phyloP scores from a whole-genome alignment of 2,329 filamentous ascomycete species.

The Hypoxylon sp. region DNA sequence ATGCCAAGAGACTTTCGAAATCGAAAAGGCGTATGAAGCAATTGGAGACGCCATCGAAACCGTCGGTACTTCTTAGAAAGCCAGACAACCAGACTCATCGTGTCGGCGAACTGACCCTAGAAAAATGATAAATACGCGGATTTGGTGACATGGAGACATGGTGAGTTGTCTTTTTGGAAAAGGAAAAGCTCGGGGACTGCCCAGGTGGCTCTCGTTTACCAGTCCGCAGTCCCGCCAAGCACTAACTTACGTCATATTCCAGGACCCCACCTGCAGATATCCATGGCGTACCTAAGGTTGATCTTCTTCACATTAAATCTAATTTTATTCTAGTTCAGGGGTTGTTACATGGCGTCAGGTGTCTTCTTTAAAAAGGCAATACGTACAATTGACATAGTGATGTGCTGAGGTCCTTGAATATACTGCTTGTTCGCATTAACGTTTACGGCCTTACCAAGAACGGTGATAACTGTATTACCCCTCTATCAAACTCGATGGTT shows the following conservation, averaged over 20 bases:
- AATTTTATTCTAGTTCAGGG: too few species aligned
- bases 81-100: background rate
- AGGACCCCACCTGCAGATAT: too few species aligned
- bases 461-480: too few species aligned
- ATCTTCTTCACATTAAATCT: too few species aligned
- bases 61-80: slow-evolving; percentile 1
- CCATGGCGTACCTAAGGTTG: too few species aligned
- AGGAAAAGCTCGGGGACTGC: background rate
- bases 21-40: background rate
- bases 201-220: background rate
- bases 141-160: background rate
- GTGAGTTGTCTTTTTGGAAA: background rate
- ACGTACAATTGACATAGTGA: too few species aligned
- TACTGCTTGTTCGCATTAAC: too few species aligned
- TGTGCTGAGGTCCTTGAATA: too few species aligned
- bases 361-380: too few species aligned
- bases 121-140: background rate
- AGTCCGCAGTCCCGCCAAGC: background rate
- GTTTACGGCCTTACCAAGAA: too few species aligned
- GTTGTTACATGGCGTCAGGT: too few species aligned
- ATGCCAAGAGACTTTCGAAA: background rate
- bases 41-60: background rate
- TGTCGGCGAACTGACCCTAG: background rate
- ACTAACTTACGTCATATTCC: background rate
- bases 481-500: too few species aligned